Evolutionary conservation across 306 rosid species (phyloP).

Genomic region (Nissolia schottii): DNA sequence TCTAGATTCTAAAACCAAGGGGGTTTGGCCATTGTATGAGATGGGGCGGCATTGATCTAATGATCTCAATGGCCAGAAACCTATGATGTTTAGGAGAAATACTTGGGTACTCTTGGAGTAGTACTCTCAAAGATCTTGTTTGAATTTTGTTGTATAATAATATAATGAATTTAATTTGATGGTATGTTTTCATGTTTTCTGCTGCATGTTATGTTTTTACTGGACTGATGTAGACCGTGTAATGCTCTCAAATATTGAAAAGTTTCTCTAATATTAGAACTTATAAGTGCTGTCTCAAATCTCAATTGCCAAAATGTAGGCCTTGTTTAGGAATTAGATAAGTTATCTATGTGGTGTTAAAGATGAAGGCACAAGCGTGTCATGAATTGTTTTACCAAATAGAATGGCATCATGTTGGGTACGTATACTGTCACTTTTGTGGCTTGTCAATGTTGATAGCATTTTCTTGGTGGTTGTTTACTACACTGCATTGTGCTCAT

Average conservation of each 20-base stretch:
- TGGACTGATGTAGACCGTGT: not conserved
- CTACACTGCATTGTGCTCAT: constrained; percentile 28
- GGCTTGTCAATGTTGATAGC: not conserved
- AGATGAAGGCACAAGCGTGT: constrained; percentile 3
- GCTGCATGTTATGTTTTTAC: not conserved
- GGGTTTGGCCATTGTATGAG: not conserved
- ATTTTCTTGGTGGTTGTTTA: not conserved
- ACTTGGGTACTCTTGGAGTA: not conserved
- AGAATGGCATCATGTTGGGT: not conserved
- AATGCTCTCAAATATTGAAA: not conserved
- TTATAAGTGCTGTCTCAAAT: not conserved
- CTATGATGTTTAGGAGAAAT: not conserved
- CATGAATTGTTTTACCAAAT: not conserved
- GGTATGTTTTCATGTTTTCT: not conserved
- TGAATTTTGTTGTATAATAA: not conserved
- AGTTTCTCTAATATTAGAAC: not conserved
- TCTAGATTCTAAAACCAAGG: not conserved
- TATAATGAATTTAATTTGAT: not conserved
- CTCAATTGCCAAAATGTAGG: not conserved
- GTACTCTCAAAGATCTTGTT: not conserved
- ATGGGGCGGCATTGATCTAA: constrained; percentile 7
- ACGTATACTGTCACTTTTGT: not conserved
- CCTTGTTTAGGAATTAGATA: constrained; percentile 11
- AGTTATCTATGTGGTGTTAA: not conserved
- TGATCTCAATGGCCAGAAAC: constrained; percentile 9